phyloP scores from a whole-genome alignment of 169 alveolate genomes.

The Neospora caninum region DNA sequence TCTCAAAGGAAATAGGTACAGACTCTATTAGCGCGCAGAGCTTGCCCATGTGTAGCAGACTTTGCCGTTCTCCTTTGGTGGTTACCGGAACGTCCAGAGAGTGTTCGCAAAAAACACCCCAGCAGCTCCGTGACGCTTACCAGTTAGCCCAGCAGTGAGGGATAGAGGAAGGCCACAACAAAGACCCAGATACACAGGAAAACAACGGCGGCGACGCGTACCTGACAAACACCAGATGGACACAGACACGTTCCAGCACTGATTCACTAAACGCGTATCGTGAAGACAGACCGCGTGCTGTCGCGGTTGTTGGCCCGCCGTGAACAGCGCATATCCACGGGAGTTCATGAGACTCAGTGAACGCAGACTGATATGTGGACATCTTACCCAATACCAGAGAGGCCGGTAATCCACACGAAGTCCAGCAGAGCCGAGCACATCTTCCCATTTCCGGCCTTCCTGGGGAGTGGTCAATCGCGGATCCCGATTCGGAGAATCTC shows the following conservation, averaged over 20 bases:
- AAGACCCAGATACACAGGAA: constrained; percentile 61
- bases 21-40: too few species aligned
- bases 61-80: too few species aligned
- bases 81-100: too few species aligned
- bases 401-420: constrained; percentile 78
- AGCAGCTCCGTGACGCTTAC: too few species aligned
- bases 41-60: too few species aligned
- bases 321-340: not conserved
- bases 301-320: too few species aligned
- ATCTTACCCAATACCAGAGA: constrained; percentile 76
- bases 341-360: not conserved
- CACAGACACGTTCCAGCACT: not conserved
- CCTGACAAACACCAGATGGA: constrained; percentile 50
- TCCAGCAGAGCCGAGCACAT: constrained; percentile 80
- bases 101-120: too few species aligned
- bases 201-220: constrained; percentile 62
- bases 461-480: constrained; percentile 89
- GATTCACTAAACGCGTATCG: not conserved
- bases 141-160: constrained; percentile 48
- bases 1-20: too few species aligned
- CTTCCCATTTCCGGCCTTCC: constrained; percentile 93
- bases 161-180: constrained; percentile 68
- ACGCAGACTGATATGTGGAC: not conserved
- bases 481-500: constrained; percentile 89
- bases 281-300: not conserved